Base-by-base conservation (phyloP, 306 rosid species). In the Quercus berberidifolia region DNA sequence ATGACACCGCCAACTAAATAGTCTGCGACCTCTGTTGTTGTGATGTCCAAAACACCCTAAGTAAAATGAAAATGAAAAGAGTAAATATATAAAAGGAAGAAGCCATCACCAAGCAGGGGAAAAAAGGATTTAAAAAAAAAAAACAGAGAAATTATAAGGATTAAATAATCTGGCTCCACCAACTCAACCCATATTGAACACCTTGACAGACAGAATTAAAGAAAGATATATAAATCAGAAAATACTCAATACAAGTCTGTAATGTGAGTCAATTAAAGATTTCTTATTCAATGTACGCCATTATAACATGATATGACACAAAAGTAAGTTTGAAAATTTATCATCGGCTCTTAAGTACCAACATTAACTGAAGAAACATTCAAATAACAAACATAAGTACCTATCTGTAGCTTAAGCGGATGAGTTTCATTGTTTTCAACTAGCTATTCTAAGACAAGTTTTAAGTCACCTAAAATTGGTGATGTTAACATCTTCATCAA, bases 11-110 rank as follows among this genome's bases (percentile, higher is more conserved):
- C 92, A 79, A 90, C 92, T 60, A 92, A 80, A 81, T 85, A 79
- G 82, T 92, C 97, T 26, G 97, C 97, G 60, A 94, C 97, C 87
- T 92, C 97, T 43, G 98, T 89, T 67, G 98, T 94, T 75, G 97
- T 92, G 82, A 94, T 84, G 75, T 94, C 98, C 83, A 92, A 63
- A 59, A 91, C 95, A 74, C 93, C 95, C 97, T 91, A 76, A 72
- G 57, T 65, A 84, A 81, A 79, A 76, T 68, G 73, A 51, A 60
- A 81, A 56, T 71, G 35, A 67, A 62, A 78, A 73, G 38, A 56
- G 30, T 69, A 21, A 11, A 41, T 19, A 21, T 77, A 52, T 80
- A 69, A 56, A 79, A 57, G 14, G 23, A 6, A 49, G 71, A 79
- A 35, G 71, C 78, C 76, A 80, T 72, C 31, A 55, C 26, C 33